phyloP scores from a whole-genome alignment of 2,329 filamentous ascomycete genomes.

The Didymosphaeria variabile region DNA sequence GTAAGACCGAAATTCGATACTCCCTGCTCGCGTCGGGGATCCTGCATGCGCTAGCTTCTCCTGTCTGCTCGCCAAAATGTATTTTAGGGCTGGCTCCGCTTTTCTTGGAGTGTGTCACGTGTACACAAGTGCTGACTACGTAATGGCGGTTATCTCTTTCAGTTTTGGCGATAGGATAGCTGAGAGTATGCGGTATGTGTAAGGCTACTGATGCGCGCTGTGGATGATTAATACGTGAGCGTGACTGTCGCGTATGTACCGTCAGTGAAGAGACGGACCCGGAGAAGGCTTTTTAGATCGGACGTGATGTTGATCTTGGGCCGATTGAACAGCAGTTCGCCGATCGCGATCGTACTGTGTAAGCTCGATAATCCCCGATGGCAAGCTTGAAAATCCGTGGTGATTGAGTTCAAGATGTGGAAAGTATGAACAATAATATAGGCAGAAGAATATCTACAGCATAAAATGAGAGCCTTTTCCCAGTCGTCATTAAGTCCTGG shows the following conservation, averaged over 20 bases:
- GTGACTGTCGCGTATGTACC: no score
- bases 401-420: background rate
- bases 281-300: no score
- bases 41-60: background rate
- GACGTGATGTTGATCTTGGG: background rate
- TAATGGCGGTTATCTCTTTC: no score
- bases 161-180: no score
- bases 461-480: conserved; percentile 6
- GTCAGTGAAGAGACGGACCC: no score
- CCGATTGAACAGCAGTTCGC: background rate
- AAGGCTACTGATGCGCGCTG: no score
- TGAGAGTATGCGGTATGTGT: no score
- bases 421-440: conserved; percentile 6
- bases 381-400: background rate
- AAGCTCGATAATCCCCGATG: background rate
- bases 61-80: no score
- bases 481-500: conserved; percentile 4
- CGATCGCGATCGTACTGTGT: background rate
- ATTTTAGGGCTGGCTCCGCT: no score
- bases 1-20: background rate
- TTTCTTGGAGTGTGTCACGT: no score
- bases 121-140: no score
- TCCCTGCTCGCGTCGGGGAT: background rate
- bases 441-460: conserved; percentile 1
- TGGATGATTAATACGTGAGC: no score